A percentile compares a stretch with the other conserved stretches of the same genome.
phyloP scores from a whole-genome alignment of 495 filamentous ascomycete species.

The Penicillium samsonianum region DNA sequence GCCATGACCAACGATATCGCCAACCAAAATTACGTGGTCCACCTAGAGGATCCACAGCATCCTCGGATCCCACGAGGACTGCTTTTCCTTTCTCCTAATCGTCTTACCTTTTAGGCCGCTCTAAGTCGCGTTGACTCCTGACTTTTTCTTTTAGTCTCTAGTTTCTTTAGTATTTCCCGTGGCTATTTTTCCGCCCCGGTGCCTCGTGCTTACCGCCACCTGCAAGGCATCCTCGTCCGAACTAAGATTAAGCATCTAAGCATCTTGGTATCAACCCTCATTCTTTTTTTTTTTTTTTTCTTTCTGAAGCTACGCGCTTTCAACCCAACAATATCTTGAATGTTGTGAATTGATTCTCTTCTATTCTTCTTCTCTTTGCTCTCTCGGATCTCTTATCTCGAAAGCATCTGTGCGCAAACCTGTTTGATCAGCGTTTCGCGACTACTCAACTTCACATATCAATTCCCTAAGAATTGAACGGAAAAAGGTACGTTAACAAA shows the following conservation, averaged over 20 bases:
- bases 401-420: constrained; percentile 5
- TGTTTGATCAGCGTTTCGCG: constrained; percentile 17
- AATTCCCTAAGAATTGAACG: neutral
- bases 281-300: constrained; percentile 22
- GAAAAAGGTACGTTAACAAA: constrained; percentile 7
- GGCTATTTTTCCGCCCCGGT: constrained; percentile 31
- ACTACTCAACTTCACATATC: neutral
- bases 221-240: constrained; percentile 52
- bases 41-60: constrained; percentile 33
- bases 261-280: constrained; percentile 46
- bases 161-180: constrained; percentile 31
- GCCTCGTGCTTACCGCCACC: constrained; percentile 47
- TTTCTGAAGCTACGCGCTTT: constrained; percentile 13
- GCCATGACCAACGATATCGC: constrained; percentile 27
- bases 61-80: constrained; percentile 49
- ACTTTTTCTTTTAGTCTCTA: constrained; percentile 21
- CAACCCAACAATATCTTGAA: constrained; percentile 15
- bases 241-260: constrained; percentile 57
- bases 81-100: constrained; percentile 32
- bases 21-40: constrained; percentile 47
- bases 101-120: constrained; percentile 28
- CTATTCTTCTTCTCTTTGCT: neutral
- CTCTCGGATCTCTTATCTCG: neutral
- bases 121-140: constrained; percentile 18
- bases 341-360: constrained; percentile 4